Percentiles rank a stretch among this genome's conserved stretches.
phyloP scores from a whole-genome alignment of 208 protist genomes.

The Trypanosoma cruzi region DNA sequence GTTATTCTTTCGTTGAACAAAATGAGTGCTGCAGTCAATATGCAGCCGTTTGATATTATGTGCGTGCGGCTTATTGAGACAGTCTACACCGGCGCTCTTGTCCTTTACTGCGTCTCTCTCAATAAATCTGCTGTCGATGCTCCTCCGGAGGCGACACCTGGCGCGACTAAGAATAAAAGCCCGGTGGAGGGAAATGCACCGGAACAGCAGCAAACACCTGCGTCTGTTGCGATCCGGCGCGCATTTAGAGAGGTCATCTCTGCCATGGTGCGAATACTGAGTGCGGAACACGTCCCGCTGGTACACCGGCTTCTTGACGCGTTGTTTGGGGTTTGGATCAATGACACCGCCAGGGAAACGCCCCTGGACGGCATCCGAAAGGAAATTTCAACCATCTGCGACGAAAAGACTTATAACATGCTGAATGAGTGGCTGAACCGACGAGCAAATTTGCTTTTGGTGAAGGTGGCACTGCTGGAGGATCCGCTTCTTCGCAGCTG shows the following conservation, averaged over 20 bases:
- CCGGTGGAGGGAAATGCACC: not conserved
- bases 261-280: not conserved
- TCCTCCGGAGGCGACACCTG: not conserved
- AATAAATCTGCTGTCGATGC: not conserved
- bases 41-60: not conserved
- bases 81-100: conserved; percentile 23
- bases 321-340: conserved; percentile 3
- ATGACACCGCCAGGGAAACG: not conserved
- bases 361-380: conserved; percentile 1
- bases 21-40: conserved; percentile 1
- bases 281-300: conserved; percentile 1
- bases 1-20: conserved; percentile 10
- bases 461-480: not conserved
- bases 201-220: not conserved
- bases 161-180: not conserved
- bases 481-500: conserved; percentile 17
- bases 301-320: conserved; percentile 3
- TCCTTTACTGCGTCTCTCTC: conserved; percentile 2
- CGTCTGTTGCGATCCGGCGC: conserved; percentile 4
- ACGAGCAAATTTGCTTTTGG: not conserved
- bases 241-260: conserved; percentile 17
- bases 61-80: conserved; percentile 13
- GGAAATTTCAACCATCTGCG: conserved; percentile 8
- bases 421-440: conserved; percentile 12
- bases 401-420: conserved; percentile 1